A percentile compares a stretch with the other conserved stretches of the same genome.
phyloP scores from a whole-genome alignment of 1,139 yeast species.

The Yamadazyma sp. region DNA sequence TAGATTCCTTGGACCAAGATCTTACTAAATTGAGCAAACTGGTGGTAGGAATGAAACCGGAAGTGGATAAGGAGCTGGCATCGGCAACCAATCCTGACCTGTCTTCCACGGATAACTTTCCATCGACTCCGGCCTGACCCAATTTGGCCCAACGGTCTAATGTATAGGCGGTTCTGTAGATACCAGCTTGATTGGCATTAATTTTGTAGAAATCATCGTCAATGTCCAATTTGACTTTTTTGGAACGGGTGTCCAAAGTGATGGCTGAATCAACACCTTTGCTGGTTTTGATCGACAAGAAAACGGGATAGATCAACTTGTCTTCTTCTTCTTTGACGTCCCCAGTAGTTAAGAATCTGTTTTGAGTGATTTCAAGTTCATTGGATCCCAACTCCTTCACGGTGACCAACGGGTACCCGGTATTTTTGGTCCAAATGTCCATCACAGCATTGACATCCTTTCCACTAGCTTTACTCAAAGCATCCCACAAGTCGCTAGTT shows the following conservation, averaged over 20 bases:
- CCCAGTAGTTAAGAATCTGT: constrained; percentile 78
- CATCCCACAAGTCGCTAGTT: constrained; percentile 81
- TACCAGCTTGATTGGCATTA: constrained; percentile 81
- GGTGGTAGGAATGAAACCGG: constrained; percentile 71
- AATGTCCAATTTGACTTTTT: constrained; percentile 41
- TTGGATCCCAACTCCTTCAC: constrained; percentile 45
- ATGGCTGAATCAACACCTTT: constrained; percentile 63
- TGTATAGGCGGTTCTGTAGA: constrained; percentile 78
- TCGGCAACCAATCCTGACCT: constrained; percentile 86
- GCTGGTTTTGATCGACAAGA: constrained; percentile 72
- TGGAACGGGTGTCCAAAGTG: constrained; percentile 56
- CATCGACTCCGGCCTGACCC: constrained; percentile 66
- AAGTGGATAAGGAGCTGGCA: constrained; percentile 67
- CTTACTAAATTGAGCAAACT: constrained; percentile 64
- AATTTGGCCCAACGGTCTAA: constrained; percentile 68
- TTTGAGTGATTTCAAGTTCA: constrained; percentile 60
- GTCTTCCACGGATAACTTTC: constrained; percentile 74
- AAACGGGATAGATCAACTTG: constrained; percentile 73
- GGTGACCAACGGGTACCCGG: constrained; percentile 78
- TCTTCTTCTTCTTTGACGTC: constrained; percentile 73
- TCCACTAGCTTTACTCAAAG: constrained; percentile 73
- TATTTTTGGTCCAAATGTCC: constrained; percentile 83
- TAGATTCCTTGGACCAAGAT: constrained; percentile 66
- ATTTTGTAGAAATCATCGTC: constrained; percentile 66
- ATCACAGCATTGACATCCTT: constrained; percentile 72